Percentiles rank a stretch among this genome's conserved stretches.
These are phyloP conservation scores for Vaccinium macrocarpon DNA, from an alignment of 148 eudicot species.

Conservation along the genomic window DNA sequence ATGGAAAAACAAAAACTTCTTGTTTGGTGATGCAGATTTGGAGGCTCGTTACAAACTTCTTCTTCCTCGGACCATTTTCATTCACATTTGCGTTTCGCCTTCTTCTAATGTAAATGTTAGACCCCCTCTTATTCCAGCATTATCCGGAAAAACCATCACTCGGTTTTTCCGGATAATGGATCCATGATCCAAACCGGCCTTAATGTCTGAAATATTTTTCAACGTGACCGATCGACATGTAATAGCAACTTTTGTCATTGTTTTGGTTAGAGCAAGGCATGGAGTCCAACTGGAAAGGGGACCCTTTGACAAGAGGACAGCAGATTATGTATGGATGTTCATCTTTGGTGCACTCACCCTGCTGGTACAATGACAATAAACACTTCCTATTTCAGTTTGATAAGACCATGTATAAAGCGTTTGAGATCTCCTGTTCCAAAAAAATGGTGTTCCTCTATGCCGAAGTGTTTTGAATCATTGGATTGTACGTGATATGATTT, in stretches of 20 bases:
- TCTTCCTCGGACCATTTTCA: constrained; percentile 39
- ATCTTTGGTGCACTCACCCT: constrained; percentile 39
- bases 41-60: constrained; percentile 46
- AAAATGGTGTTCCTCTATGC: too few relatives aligned
- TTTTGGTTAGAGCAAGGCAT: constrained; percentile 24
- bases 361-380: constrained; percentile 22
- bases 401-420: neutral
- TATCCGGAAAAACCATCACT: neutral
- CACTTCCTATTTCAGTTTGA: neutral
- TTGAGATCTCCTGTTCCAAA: too few relatives aligned
- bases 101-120: constrained; percentile 28
- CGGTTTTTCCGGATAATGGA: neutral
- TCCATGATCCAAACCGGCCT: neutral
- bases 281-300: constrained; percentile 42
- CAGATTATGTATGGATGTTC: constrained; percentile 45
- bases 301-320: constrained; percentile 45
- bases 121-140: neutral
- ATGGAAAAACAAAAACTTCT: neutral
- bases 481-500: too few relatives aligned
- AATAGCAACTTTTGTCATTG: neutral
- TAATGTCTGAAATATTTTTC: neutral
- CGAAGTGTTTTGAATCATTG: too few relatives aligned
- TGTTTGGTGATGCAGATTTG: constrained; percentile 33
- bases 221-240: neutral
- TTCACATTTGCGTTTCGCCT: constrained; percentile 31